These are phyloP conservation scores for Clitoria ternatea DNA, from an alignment of 306 rosid species.

Conservation along the genomic window DNA sequence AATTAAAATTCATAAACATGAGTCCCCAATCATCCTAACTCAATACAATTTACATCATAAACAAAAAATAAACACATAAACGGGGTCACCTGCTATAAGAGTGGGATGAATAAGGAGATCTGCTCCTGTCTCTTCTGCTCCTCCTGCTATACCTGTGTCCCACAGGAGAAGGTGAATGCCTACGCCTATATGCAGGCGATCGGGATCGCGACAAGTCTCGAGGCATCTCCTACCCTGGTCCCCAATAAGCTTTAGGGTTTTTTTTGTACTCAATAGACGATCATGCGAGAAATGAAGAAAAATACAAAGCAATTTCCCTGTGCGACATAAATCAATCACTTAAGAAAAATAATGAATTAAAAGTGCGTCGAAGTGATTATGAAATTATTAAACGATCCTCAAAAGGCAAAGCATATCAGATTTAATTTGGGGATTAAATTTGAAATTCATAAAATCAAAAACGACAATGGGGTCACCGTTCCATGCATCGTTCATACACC, in stretches of 20 bases:
- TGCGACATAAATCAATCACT: background rate
- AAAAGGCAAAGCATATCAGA: background rate
- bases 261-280: background rate
- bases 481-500: background rate
- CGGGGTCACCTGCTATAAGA: slow-evolving; percentile 88
- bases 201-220: slow-evolving; percentile 82
- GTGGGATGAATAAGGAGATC: slow-evolving; percentile 76
- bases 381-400: background rate
- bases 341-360: background rate
- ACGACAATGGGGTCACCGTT: background rate
- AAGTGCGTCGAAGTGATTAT: background rate
- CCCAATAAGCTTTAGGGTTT: slow-evolving; percentile 11
- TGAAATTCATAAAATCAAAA: background rate
- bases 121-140: slow-evolving; percentile 76
- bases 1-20: slow-evolving; percentile 24
- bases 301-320: slow-evolving; percentile 4
- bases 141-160: slow-evolving; percentile 68
- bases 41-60: slow-evolving; percentile 15
- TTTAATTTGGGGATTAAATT: background rate
- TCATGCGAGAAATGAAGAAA: background rate
- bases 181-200: slow-evolving; percentile 77
- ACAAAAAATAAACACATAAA: slow-evolving; percentile 39
- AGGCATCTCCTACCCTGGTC: slow-evolving; percentile 63
- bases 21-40: slow-evolving; percentile 29
- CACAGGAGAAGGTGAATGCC: slow-evolving; percentile 79